Conservation (phyloP, 805 yeast species). For the Metschnikowia arizonensis region DNA sequence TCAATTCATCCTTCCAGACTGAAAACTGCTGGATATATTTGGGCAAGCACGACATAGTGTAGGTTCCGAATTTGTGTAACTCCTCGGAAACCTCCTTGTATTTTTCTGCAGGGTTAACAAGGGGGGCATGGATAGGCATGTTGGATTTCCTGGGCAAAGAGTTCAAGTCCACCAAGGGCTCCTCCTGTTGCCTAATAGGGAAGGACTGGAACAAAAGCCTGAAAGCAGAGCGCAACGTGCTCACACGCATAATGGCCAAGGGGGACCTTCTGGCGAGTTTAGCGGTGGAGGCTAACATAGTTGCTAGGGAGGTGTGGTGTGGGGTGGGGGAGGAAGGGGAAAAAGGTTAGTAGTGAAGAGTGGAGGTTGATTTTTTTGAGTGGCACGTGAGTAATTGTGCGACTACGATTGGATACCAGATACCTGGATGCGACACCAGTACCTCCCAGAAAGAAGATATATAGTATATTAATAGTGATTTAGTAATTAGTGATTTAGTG, state of each 20-base stretch:
- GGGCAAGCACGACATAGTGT: conserved; percentile 73
- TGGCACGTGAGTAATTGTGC: conserved; percentile 19
- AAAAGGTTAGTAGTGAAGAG: neutral
- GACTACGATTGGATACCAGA: conserved; percentile 14
- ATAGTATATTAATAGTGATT: too few species aligned
- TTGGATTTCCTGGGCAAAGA: conserved; percentile 37
- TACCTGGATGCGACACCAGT: conserved; percentile 10
- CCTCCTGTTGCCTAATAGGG: conserved; percentile 21
- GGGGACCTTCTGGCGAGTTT: conserved; percentile 15
- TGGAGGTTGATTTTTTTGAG: conserved; percentile 9
- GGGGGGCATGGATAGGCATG: conserved; percentile 38
- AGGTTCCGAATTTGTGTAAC: conserved; percentile 76
- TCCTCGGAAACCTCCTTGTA: conserved; percentile 64
- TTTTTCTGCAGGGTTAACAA: conserved; percentile 75
- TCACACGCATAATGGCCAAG: conserved; percentile 5
- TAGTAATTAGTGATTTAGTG: too few species aligned
- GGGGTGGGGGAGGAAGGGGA: too few species aligned
- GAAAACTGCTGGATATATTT: conserved; percentile 78
- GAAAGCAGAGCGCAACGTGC: conserved; percentile 2
- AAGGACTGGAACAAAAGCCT: conserved; percentile 7
- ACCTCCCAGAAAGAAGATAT: too few species aligned
- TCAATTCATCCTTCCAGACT: conserved; percentile 88
- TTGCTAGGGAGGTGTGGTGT: conserved; percentile 1
- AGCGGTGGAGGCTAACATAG: conserved; percentile 17
- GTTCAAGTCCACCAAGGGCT: conserved; percentile 31